These are phyloP conservation scores for Apiotrichum mycotoxinovorans DNA, from an alignment of 1,284 basidiomycete genomes.

Conservation along the genomic window DNA sequence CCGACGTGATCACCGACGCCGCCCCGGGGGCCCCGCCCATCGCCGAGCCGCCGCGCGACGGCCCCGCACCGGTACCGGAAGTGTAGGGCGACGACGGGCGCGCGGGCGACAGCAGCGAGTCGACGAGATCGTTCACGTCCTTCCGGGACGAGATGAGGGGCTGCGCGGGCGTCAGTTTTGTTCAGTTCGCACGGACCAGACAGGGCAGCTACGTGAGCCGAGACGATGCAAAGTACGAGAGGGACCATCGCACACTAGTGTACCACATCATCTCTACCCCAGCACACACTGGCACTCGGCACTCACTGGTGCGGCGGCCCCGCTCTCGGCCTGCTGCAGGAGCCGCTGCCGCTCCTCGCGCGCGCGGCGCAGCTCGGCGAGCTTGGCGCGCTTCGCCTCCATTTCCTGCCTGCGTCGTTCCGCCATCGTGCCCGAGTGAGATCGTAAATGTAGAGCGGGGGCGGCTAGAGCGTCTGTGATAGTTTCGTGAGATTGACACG, in stretches of 20 bases:
- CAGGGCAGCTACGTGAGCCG: no score
- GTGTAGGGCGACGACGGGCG: slow-evolving; percentile 13
- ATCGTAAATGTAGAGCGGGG: no score
- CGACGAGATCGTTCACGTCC: slow-evolving; percentile 68
- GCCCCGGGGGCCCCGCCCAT: neutral
- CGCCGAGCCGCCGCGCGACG: neutral
- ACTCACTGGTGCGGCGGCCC: neutral
- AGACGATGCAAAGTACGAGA: no score
- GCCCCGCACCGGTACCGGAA: neutral
- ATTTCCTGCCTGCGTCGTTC: slow-evolving; percentile 69
- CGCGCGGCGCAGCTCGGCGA: slow-evolving; percentile 61
- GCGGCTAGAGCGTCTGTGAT: neutral
- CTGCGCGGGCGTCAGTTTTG: neutral
- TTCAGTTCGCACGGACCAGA: no score
- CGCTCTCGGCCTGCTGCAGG: slow-evolving; percentile 28
- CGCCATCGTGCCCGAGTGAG: slow-evolving; percentile 28
- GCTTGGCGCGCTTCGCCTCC: slow-evolving; percentile 83
- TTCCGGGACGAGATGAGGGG: slow-evolving; percentile 35
- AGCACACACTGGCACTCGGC: neutral
- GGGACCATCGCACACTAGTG: no score
- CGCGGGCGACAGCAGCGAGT: slow-evolving; percentile 55
- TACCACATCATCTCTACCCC: no score
- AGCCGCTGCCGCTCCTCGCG: slow-evolving; percentile 44
- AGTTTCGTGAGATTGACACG: neutral
- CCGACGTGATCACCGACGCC: neutral